phyloP scores from a whole-genome alignment of 768 basidiomycete genomes.

The Rhodosporidiobolus odoratus region DNA sequence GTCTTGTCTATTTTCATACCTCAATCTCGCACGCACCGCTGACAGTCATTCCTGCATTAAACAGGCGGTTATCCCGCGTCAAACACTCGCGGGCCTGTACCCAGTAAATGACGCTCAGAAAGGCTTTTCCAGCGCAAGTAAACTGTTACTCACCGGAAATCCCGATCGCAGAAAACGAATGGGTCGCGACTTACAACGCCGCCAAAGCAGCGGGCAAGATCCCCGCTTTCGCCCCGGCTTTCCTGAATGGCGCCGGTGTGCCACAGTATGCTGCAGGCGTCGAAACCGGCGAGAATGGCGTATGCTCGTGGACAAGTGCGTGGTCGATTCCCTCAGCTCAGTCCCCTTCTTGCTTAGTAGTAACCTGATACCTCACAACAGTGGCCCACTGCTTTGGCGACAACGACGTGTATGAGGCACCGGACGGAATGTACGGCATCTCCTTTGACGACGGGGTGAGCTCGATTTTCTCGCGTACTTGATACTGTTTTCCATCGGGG shows the following conservation, averaged over 20 bases:
- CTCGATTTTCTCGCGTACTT: background rate
- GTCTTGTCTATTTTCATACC: background rate
- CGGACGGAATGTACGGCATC: conserved; percentile 58
- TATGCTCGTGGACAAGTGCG: conserved; percentile 32
- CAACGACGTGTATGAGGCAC: conserved; percentile 71
- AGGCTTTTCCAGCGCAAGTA: background rate
- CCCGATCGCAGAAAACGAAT: conserved; percentile 46
- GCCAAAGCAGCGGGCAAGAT: conserved; percentile 68
- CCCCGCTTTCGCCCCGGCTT: conserved; percentile 60
- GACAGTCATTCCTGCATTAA: background rate
- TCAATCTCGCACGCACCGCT: background rate
- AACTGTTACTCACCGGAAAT: background rate
- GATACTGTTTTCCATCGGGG: too few relatives aligned
- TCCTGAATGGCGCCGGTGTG: conserved; percentile 43
- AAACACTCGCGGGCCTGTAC: background rate
- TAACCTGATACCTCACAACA: background rate
- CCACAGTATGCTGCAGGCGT: conserved; percentile 43
- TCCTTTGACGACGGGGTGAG: conserved; percentile 71
- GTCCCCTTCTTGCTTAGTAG: background rate
- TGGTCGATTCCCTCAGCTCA: background rate
- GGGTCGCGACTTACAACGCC: conserved; percentile 65
- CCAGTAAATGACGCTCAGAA: background rate
- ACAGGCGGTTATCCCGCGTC: background rate
- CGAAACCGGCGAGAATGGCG: conserved; percentile 1
- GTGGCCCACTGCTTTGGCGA: conserved; percentile 45